phyloP scores from a whole-genome alignment of 2,329 filamentous ascomycete species.

The Stachybotrys chartarum region DNA sequence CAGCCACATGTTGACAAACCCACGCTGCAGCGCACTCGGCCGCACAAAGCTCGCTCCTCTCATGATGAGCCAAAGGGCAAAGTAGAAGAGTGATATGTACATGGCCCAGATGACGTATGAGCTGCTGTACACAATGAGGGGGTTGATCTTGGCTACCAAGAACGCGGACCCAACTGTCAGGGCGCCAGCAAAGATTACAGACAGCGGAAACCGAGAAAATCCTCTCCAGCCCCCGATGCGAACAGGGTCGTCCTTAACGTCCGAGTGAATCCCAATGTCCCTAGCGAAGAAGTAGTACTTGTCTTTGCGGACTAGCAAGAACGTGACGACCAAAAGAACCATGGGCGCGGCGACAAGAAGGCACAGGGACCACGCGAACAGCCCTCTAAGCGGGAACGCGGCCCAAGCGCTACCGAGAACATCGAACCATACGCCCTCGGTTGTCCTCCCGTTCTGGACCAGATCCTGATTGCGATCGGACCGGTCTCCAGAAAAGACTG shows the following conservation, averaged over 20 bases:
- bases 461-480: constrained; percentile 50
- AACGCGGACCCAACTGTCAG: constrained; percentile 68
- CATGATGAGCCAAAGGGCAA: constrained; percentile 75
- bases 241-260: constrained; percentile 55
- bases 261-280: constrained; percentile 42
- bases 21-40: constrained; percentile 78
- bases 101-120: constrained; percentile 83
- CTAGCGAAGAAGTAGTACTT: constrained; percentile 86
- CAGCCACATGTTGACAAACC: constrained; percentile 78
- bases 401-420: constrained; percentile 75
- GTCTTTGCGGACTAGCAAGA: constrained; percentile 61
- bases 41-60: constrained; percentile 71
- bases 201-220: constrained; percentile 75
- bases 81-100: constrained; percentile 75
- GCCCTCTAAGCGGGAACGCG: constrained; percentile 68
- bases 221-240: constrained; percentile 70
- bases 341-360: constrained; percentile 75
- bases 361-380: constrained; percentile 84
- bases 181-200: constrained; percentile 59
- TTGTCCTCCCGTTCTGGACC: constrained; percentile 59
- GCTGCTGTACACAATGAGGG: constrained; percentile 85
- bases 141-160: constrained; percentile 75
- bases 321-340: constrained; percentile 60
- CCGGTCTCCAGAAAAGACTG: constrained; percentile 55
- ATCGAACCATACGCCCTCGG: constrained; percentile 86